Evolutionary conservation across 2,329 filamentous ascomycete genomes (phyloP), one percentile per base, ranked within the genome.

Genomic region (Rhynchosporium secalis): DNA sequence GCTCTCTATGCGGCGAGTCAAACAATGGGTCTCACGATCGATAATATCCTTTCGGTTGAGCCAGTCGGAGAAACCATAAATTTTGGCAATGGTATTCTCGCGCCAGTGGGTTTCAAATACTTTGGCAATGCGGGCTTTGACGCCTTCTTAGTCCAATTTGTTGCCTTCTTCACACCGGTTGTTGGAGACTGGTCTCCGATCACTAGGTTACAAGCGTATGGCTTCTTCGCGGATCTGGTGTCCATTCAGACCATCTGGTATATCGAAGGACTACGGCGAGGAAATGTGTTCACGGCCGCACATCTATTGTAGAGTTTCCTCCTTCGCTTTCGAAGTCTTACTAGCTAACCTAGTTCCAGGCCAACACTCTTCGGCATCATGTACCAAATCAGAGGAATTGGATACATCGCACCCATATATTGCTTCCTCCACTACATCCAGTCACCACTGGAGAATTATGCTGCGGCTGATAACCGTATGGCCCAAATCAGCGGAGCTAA

Each of bases 341-440:
- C 20, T 6, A 26, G 26, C 43, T 46, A 46, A 46, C 3, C 2
- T 28, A 57, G 12, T 15, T 38, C 2, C n/a, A 57, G 55, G 12
- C 55, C 55, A 47, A 62, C 65, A 6, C 15, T 74, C n/a, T 69
- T 74, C 43, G 69, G 66, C 1, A 43, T 72, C 26, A 26, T 71
- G 6, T 72, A 63, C 43, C 72, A 76, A 54, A 52, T 70, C 12
- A 65, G 69, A 20, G 72, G 75, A 7, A 66, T 75, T 13, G 76
- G 72, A 12, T 64, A 73, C 28, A 58, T 75, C 1, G 72, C 70
- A 1, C 75, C 76, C 3, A 52, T 76, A 15, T 78, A 75, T 68
- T 77, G 70, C 64, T 77, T 75, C 64, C 62, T 76, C 38, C 73
- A 76, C 59, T 77, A 75, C 56, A 60, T 76, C 4, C 70, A 70